phyloP scores from a whole-genome alignment of 306 rosid genomes.

The Prunus campanulata region DNA sequence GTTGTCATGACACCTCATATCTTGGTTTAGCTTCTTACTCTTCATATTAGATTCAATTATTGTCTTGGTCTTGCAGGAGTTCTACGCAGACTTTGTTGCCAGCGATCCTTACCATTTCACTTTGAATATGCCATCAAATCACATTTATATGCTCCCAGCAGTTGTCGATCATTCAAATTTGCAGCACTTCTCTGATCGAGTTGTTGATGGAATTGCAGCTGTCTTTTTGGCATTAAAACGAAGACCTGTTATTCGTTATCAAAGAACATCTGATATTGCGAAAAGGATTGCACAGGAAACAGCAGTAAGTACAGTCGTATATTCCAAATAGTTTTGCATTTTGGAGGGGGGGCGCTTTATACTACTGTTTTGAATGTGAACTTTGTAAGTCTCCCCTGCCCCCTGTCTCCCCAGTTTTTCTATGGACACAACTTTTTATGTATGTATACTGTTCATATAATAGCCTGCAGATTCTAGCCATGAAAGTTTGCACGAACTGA shows the following conservation, averaged over 20 bases:
- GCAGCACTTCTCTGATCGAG: constrained; percentile 69
- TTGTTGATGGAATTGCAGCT: constrained; percentile 88
- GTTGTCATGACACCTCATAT: not conserved
- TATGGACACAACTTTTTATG: not conserved
- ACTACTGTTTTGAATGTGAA: not conserved
- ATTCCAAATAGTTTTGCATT: not conserved
- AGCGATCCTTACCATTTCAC: constrained; percentile 86
- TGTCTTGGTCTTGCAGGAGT: constrained; percentile 64
- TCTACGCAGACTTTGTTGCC: constrained; percentile 86
- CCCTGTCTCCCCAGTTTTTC: not conserved
- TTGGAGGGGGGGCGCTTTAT: too few species aligned
- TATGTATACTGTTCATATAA: not conserved
- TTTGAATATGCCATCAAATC: constrained; percentile 70
- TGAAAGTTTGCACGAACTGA: constrained; percentile 26
- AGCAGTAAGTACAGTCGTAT: constrained; percentile 43
- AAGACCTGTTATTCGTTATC: constrained; percentile 87
- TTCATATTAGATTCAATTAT: constrained; percentile 30
- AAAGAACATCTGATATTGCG: constrained; percentile 85
- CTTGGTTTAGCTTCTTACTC: constrained; percentile 16
- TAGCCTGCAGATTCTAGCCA: not conserved
- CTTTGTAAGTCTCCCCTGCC: not conserved
- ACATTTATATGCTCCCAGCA: constrained; percentile 89
- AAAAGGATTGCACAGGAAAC: constrained; percentile 92
- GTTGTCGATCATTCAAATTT: constrained; percentile 69
- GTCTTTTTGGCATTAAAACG: constrained; percentile 81